Evolutionary conservation across 163 green algal genomes (phyloP).

Genomic region (Volvox carteri): DNA sequence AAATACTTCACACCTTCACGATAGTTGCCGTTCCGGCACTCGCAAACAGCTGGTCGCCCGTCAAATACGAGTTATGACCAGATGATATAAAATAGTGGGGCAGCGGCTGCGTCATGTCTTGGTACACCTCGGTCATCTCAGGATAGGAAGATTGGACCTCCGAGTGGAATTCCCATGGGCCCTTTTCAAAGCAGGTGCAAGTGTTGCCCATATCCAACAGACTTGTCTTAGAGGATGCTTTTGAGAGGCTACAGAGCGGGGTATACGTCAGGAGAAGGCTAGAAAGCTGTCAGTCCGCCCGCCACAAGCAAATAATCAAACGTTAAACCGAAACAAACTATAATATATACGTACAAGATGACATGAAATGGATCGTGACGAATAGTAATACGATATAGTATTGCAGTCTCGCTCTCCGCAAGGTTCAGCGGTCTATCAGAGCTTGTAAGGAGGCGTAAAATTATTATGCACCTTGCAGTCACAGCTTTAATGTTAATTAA

Average conservation of each 20-base stretch:
- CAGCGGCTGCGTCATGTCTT: slow-evolving; percentile 54
- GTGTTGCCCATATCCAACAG: slow-evolving; percentile 48
- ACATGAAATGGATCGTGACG: too few species aligned
- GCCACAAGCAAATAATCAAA: background rate
- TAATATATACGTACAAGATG: too few species aligned
- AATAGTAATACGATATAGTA: too few species aligned
- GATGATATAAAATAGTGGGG: slow-evolving; percentile 47
- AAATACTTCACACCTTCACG: slow-evolving; percentile 1
- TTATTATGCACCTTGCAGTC: too few species aligned
- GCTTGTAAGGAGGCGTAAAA: too few species aligned
- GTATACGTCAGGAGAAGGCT: too few species aligned
- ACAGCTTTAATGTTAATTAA: too few species aligned
- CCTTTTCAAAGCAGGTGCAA: slow-evolving; percentile 47
- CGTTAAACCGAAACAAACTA: background rate
- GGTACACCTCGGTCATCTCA: background rate
- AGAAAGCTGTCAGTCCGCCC: slow-evolving; percentile 6
- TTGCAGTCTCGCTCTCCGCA: too few species aligned
- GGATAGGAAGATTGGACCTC: background rate
- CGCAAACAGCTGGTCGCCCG: slow-evolving; percentile 48
- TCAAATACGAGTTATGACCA: slow-evolving; percentile 59
- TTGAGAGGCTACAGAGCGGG: too few species aligned
- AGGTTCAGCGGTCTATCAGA: too few species aligned
- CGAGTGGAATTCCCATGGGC: slow-evolving; percentile 33
- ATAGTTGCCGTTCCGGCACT: slow-evolving; percentile 47
- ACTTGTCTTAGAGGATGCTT: too few species aligned